phyloP scores from a whole-genome alignment of 805 yeast genomes.

The Kodamaea kaohsiungensis region DNA sequence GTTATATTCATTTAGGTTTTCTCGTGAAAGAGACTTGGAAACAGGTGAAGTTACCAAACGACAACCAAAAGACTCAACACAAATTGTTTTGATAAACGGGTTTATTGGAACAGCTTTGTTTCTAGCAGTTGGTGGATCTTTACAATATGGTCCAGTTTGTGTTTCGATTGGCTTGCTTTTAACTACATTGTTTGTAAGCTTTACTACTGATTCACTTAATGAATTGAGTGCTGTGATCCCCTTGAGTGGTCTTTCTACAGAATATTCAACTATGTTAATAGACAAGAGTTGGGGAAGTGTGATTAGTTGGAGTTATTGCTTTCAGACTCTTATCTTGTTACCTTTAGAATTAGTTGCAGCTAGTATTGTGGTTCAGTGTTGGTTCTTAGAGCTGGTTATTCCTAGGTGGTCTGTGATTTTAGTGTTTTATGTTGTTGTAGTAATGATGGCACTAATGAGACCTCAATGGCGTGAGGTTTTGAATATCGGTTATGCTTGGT shows the following conservation, averaged over 20 bases:
- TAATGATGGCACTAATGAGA: background rate
- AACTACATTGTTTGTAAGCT: conserved; percentile 1
- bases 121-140: background rate
- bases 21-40: background rate
- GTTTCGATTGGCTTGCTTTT: background rate
- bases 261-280: conserved; percentile 22
- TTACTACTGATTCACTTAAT: conserved; percentile 25
- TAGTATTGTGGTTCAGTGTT: background rate
- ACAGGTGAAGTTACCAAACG: background rate
- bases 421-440: background rate
- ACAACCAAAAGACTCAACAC: background rate
- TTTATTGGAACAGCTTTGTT: background rate
- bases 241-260: conserved; percentile 10
- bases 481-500: background rate
- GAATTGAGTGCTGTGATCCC: conserved; percentile 25
- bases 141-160: background rate
- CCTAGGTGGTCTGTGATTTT: conserved; percentile 1
- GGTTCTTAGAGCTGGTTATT: background rate
- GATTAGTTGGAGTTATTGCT: conserved; percentile 27
- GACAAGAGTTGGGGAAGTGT: conserved; percentile 29
- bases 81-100: background rate
- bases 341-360: conserved; percentile 32
- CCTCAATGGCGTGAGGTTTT: background rate
- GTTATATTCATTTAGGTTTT: background rate
- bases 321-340: conserved; percentile 24